phyloP scores from a whole-genome alignment of 2,329 filamentous ascomycete species.

The Alternaria consortialis region DNA sequence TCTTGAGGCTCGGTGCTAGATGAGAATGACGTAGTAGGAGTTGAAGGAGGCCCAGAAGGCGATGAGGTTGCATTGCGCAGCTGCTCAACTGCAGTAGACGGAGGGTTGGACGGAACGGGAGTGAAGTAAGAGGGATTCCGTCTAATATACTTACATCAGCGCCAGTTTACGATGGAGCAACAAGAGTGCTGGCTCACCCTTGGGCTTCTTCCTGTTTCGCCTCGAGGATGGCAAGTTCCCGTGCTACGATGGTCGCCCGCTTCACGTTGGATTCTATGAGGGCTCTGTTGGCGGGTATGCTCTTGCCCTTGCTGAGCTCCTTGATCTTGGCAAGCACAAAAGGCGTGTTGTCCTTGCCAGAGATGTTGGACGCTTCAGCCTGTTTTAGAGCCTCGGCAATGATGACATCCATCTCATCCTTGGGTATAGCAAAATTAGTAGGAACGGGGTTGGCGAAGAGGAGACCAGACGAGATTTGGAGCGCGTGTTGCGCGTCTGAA shows the following conservation, averaged over 20 bases:
- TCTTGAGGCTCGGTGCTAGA: conserved; percentile 7
- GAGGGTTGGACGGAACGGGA: conserved; percentile 29
- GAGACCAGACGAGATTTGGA: conserved; percentile 79
- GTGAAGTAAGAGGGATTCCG: conserved; percentile 31
- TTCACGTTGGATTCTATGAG: conserved; percentile 73
- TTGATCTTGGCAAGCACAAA: conserved; percentile 82
- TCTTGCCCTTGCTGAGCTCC: conserved; percentile 76
- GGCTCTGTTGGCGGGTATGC: conserved; percentile 76
- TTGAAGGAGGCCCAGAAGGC: conserved; percentile 18
- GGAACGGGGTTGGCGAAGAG: conserved; percentile 92
- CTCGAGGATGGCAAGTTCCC: conserved; percentile 67
- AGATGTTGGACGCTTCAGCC: conserved; percentile 56
- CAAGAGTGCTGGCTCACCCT: conserved; percentile 51
- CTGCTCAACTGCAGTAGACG: conserved; percentile 20
- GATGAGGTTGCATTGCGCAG: conserved; percentile 27
- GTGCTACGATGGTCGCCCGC: conserved; percentile 70
- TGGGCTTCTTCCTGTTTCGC: conserved; percentile 42
- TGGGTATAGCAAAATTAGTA: conserved; percentile 72
- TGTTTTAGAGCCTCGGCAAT: conserved; percentile 53
- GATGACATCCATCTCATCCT: conserved; percentile 55
- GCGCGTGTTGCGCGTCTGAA: conserved; percentile 73
- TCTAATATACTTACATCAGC: conserved; percentile 53
- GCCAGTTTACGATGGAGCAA: conserved; percentile 38
- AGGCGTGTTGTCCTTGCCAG: conserved; percentile 82
- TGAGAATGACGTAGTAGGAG: conserved; percentile 13